These are phyloP conservation scores for Aspergillus mulundensis DNA, from an alignment of 495 filamentous ascomycete genomes.

Conservation along the genomic window DNA sequence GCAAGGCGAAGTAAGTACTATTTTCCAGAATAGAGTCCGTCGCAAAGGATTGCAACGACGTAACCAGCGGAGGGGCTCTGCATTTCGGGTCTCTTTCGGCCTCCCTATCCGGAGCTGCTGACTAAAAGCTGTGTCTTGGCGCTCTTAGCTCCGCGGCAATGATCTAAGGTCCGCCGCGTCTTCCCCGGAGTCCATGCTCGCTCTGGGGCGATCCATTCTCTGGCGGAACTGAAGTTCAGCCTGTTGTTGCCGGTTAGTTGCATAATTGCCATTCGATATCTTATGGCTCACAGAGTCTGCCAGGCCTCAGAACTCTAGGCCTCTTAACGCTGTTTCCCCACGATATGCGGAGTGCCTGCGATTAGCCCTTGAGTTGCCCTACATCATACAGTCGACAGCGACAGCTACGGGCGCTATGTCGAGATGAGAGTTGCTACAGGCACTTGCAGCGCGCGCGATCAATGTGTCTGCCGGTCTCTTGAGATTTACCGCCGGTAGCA, in stretches of 20 bases:
- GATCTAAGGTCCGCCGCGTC: neutral
- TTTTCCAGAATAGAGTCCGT: neutral
- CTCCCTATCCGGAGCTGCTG: slow-evolving; percentile 17
- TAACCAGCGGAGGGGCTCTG: slow-evolving; percentile 35
- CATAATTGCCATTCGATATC: neutral
- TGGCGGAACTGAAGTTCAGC: neutral
- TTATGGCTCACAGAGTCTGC: neutral
- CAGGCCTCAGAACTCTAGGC: neutral
- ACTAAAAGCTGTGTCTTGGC: neutral
- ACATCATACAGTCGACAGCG: slow-evolving; percentile 8
- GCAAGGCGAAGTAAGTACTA: neutral
- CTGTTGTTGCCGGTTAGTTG: neutral
- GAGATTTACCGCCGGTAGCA: slow-evolving; percentile 9
- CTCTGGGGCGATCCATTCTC: neutral
- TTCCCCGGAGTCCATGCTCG: neutral
- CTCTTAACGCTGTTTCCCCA: neutral
- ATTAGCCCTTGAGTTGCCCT: neutral
- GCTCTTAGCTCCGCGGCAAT: slow-evolving; percentile 1
- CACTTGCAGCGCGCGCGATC: neutral
- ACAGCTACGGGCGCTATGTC: neutral
- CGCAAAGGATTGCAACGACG: slow-evolving; percentile 14
- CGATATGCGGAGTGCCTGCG: slow-evolving; percentile 16
- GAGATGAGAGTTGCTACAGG: slow-evolving; percentile 19
- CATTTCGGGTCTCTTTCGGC: slow-evolving; percentile 19
- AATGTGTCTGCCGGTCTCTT: slow-evolving; percentile 11